Evolutionary conservation across 768 basidiomycete species (phyloP).

Genomic region (Hypsizygus marmoreus): DNA sequence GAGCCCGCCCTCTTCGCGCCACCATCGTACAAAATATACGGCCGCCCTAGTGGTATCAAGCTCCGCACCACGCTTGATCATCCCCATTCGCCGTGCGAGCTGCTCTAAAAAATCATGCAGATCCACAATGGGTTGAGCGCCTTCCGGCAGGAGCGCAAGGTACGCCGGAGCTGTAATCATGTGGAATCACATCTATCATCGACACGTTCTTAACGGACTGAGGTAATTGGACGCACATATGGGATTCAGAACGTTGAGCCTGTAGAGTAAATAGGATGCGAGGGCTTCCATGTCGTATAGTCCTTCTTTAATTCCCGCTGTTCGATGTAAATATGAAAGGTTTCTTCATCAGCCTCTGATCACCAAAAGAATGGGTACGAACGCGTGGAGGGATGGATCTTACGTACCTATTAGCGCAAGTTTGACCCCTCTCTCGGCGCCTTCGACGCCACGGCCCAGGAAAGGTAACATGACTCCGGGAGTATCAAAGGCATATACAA

Average conservation of each 20-base stretch:
- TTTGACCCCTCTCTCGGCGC: constrained; percentile 91
- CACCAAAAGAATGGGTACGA: constrained; percentile 16
- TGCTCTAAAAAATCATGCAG: constrained; percentile 65
- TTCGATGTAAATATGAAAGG: constrained; percentile 15
- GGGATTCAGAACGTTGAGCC: constrained; percentile 78
- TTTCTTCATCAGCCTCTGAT: constrained; percentile 19
- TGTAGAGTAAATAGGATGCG: constrained; percentile 84
- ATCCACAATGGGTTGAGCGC: constrained; percentile 58
- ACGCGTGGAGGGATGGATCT: constrained; percentile 15
- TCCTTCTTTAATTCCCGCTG: constrained; percentile 94
- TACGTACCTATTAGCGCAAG: constrained; percentile 88
- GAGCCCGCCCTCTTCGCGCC: constrained; percentile 75
- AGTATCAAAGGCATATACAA: constrained; percentile 92
- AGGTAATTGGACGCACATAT: constrained; percentile 49
- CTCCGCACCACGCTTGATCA: constrained; percentile 76
- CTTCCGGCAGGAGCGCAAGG: constrained; percentile 58
- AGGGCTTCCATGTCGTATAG: constrained; percentile 84
- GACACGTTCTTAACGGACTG: constrained; percentile 4
- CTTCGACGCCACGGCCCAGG: constrained; percentile 81
- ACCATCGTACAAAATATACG: constrained; percentile 83
- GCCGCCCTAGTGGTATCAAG: constrained; percentile 73
- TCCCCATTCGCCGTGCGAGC: constrained; percentile 77
- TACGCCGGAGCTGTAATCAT: constrained; percentile 63
- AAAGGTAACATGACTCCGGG: constrained; percentile 98
- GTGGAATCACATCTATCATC: constrained; percentile 5